These are phyloP conservation scores for Piloderma croceum DNA, from an alignment of 768 basidiomycete genomes.

Conservation along the genomic window DNA sequence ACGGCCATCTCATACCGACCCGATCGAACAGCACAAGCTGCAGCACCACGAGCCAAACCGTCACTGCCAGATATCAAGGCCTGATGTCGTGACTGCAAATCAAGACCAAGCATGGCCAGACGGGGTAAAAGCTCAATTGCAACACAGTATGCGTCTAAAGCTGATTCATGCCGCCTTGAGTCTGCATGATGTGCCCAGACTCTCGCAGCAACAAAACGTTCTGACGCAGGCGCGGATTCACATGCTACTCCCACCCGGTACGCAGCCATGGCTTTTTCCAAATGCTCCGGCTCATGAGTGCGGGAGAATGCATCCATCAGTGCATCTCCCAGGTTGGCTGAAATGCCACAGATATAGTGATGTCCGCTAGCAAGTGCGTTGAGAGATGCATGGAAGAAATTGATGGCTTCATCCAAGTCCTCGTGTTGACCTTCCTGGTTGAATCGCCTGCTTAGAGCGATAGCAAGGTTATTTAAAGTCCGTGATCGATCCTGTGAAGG, in stretches of 20 bases:
- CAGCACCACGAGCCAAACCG: too few species aligned
- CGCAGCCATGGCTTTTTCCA: slow-evolving; percentile 20
- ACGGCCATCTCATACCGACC: slow-evolving; percentile 15
- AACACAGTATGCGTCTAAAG: slow-evolving; percentile 23
- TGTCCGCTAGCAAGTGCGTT: slow-evolving; percentile 4
- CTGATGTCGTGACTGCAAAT: too few species aligned
- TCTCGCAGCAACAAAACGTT: too few species aligned
- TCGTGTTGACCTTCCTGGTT: slow-evolving; percentile 20
- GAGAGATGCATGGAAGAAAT: slow-evolving; percentile 11
- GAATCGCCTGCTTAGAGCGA: slow-evolving; percentile 17
- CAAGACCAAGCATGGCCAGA: too few species aligned
- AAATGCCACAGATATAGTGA: slow-evolving; percentile 10
- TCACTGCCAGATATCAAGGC: too few species aligned
- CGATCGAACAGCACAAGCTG: too few species aligned
- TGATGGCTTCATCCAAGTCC: slow-evolving; percentile 23
- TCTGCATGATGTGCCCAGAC: too few species aligned
- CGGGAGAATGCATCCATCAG: too few species aligned
- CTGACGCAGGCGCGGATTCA: slow-evolving; percentile 2
- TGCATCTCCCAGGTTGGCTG: too few species aligned
- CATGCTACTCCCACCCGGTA: slow-evolving; percentile 15
- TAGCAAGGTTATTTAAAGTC: too few species aligned
- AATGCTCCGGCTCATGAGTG: slow-evolving; percentile 6
- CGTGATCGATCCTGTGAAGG: slow-evolving; percentile 11
- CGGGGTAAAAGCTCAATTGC: slow-evolving; percentile 20
- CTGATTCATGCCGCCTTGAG: slow-evolving; percentile 23